phyloP scores from a whole-genome alignment of 2,329 filamentous ascomycete species.

The Stachybotrys elegans region DNA sequence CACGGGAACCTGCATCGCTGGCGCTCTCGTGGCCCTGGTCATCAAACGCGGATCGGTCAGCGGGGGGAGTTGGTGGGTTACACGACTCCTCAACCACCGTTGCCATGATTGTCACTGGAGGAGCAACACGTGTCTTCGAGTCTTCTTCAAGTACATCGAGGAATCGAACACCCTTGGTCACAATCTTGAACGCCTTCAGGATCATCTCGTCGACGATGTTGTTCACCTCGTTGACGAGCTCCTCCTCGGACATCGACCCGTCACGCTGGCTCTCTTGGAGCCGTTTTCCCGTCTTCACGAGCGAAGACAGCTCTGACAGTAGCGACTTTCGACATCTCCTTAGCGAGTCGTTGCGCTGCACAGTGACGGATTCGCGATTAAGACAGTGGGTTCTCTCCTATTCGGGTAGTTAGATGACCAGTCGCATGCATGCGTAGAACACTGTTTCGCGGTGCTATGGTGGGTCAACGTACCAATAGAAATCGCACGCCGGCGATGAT shows the following conservation, averaged over 20 bases:
- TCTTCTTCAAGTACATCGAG: constrained; percentile 77
- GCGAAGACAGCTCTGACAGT: constrained; percentile 79
- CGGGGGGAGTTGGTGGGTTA: constrained; percentile 59
- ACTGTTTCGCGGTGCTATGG: not conserved
- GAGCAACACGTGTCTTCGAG: constrained; percentile 40
- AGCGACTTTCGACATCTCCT: constrained; percentile 80
- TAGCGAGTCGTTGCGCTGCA: constrained; percentile 71
- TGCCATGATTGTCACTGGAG: constrained; percentile 55
- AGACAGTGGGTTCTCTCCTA: constrained; percentile 87
- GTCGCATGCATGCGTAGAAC: not conserved
- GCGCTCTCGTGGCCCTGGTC: constrained; percentile 24
- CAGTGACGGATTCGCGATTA: constrained; percentile 70
- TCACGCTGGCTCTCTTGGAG: constrained; percentile 69
- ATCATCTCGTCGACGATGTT: constrained; percentile 89
- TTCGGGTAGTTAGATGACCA: constrained; percentile 2
- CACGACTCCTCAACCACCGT: constrained; percentile 54
- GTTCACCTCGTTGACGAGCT: constrained; percentile 56
- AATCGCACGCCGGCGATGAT: constrained; percentile 90
- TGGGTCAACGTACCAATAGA: constrained; percentile 63
- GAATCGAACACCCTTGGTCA: constrained; percentile 86
- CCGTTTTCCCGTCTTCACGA: constrained; percentile 84
- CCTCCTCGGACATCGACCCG: constrained; percentile 27
- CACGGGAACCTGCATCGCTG: constrained; percentile 36
- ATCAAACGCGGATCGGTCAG: constrained; percentile 49
- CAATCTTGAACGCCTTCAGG: constrained; percentile 86